phyloP scores from a whole-genome alignment of 495 filamentous ascomycete genomes.

The Xylona heveae region DNA sequence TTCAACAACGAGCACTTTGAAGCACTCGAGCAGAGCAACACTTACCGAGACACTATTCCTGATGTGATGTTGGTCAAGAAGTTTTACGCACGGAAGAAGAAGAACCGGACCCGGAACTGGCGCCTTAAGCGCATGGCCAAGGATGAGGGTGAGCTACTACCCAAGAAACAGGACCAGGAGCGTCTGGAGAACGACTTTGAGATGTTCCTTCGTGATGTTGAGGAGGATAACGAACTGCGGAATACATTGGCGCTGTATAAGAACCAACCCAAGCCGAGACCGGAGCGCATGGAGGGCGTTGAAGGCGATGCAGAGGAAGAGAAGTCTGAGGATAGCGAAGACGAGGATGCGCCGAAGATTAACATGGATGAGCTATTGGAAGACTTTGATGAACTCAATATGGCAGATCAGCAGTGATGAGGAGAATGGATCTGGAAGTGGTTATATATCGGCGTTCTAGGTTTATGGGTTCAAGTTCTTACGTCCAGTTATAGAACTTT shows the following conservation, averaged over 20 bases:
- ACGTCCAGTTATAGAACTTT: too few relatives aligned
- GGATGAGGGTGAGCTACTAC: conserved; percentile 64
- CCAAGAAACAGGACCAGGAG: conserved; percentile 61
- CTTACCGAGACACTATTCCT: conserved; percentile 55
- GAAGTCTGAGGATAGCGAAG: conserved; percentile 26
- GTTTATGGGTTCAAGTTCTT: too few relatives aligned
- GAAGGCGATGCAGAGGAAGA: conserved; percentile 38
- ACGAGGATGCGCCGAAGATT: conserved; percentile 54
- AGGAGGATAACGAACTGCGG: conserved; percentile 81
- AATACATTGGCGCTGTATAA: conserved; percentile 75
- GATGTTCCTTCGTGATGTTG: conserved; percentile 89
- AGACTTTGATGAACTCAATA: conserved; percentile 66
- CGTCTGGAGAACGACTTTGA: conserved; percentile 82
- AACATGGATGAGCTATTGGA: conserved; percentile 70
- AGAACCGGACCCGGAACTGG: conserved; percentile 64
- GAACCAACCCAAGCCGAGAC: conserved; percentile 20
- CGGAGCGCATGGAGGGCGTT: conserved; percentile 20
- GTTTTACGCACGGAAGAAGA: conserved; percentile 67
- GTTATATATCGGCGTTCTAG: conserved; percentile 9
- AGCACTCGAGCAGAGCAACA: conserved; percentile 45
- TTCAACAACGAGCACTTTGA: conserved; percentile 80
- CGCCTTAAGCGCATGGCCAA: conserved; percentile 79
- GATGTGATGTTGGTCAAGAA: conserved; percentile 96
- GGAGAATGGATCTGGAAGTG: neutral
- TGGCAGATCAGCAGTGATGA: conserved; percentile 25